phyloP scores from a whole-genome alignment of 345 rosid genomes.

The Ceriops tagal region DNA sequence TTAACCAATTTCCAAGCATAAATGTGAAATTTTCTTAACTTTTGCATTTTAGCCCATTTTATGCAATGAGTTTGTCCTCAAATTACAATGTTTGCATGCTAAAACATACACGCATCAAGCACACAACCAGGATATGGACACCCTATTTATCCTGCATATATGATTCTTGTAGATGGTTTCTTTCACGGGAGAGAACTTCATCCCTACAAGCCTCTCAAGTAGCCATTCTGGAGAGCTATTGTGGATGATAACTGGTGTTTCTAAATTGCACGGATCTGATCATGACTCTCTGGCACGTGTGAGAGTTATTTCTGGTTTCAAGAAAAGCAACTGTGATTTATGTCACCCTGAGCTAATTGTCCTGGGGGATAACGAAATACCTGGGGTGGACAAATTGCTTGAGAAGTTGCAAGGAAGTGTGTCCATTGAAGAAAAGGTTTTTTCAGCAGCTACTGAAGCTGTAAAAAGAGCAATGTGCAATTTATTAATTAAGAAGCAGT shows the following conservation, averaged over 20 bases:
- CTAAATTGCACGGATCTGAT: constrained; percentile 52
- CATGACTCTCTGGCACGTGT: constrained; percentile 48
- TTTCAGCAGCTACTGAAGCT: constrained; percentile 70
- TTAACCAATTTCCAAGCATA: not conserved
- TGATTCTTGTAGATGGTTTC: constrained; percentile 47
- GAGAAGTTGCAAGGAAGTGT: constrained; percentile 32
- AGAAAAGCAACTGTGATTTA: constrained; percentile 16
- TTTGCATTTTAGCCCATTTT: not conserved
- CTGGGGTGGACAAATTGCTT: constrained; percentile 26
- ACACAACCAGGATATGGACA: not conserved
- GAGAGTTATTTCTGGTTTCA: constrained; percentile 41
- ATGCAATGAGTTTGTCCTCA: too few relatives aligned
- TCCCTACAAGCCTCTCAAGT: constrained; percentile 60
- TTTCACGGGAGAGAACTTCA: constrained; percentile 52
- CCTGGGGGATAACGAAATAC: constrained; percentile 49
- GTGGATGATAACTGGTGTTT: constrained; percentile 79
- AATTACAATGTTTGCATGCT: too few relatives aligned
- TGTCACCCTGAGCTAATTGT: constrained; percentile 24
- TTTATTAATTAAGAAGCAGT: constrained; percentile 83
- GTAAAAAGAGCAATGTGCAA: constrained; percentile 70
- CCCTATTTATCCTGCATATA: constrained; percentile 3
- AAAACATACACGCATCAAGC: too few relatives aligned
- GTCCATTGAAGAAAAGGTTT: constrained; percentile 51
- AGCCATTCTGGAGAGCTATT: constrained; percentile 43
- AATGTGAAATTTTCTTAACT: too few relatives aligned